These are phyloP conservation scores for Neofusicoccum cordaticola DNA, from an alignment of 2,329 filamentous ascomycete genomes.

Conservation along the genomic window DNA sequence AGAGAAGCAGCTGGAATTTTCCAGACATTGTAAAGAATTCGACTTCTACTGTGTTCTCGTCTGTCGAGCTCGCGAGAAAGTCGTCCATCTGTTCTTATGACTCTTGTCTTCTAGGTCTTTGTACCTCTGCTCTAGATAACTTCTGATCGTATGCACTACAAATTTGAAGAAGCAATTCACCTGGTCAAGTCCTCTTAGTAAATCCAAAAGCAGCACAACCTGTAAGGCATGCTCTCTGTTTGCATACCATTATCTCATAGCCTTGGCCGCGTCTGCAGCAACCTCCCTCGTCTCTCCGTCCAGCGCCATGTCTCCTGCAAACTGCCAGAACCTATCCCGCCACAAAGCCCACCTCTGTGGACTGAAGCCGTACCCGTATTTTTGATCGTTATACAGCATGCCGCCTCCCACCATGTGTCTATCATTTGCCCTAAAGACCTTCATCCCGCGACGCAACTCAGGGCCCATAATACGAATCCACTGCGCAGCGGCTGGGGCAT, in stretches of 20 bases:
- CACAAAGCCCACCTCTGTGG: not conserved
- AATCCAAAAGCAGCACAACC: too few relatives aligned
- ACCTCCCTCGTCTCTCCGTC: not conserved
- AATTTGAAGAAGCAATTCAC: too few relatives aligned
- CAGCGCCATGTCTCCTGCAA: not conserved
- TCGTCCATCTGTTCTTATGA: too few relatives aligned
- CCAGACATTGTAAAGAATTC: too few relatives aligned
- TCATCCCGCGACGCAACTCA: not conserved
- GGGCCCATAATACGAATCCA: not conserved
- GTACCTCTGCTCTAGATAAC: too few relatives aligned
- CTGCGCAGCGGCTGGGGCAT: not conserved
- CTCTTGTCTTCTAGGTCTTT: too few relatives aligned
- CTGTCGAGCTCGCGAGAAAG: too few relatives aligned
- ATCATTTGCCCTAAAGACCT: not conserved
- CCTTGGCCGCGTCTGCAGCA: not conserved
- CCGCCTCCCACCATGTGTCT: not conserved
- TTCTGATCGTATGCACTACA: too few relatives aligned
- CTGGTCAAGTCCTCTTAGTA: too few relatives aligned
- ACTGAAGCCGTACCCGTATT: not conserved
- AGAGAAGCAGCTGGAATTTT: too few relatives aligned
- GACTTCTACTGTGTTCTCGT: too few relatives aligned
- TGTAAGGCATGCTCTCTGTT: too few relatives aligned
- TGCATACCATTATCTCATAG: not conserved
- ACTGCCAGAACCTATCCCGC: not conserved
- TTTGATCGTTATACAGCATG: not conserved